Base-by-base conservation (phyloP, 371 early-diverging fungal genomes). In the Rhizopus microsporus region DNA sequence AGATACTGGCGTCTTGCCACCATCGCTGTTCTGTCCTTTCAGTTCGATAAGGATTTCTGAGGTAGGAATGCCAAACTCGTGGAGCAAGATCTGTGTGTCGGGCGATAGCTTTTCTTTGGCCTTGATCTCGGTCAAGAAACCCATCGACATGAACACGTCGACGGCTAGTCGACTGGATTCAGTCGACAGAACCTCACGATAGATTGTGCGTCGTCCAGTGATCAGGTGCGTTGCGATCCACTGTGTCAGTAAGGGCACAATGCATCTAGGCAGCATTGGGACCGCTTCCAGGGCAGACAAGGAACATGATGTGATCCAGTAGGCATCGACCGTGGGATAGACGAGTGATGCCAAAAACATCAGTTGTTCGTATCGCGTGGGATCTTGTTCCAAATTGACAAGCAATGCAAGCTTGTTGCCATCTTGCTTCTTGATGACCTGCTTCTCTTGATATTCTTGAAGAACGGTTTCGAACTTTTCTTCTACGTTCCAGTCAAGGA, bases 151-250 rank as follows among this genome's bases (percentile, higher is more conserved):
- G 32, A 80, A 76, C 15, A 80, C 70, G 39, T 71, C 70, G 0
- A 76, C 68, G 1, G 80, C 80, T 0, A 63, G 74, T 7, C 67
- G 66, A 40, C 76, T 75, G 6, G 76, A 67, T 45, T 79, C 80
- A 0, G 76, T 79, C 0, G 80, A 79, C 0, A 79, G 54, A 0
- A 79, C 80, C 46, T 79, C 80, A 42, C 80, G 74, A 47, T 74
- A 79, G 17, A 74, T 70, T 3, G 80, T 79, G 7, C 80, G 61
- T 30, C 80, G 62, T 30, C 76, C 75, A 0, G 72, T 71, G 33
- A 79, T 74, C 32, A 79, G 47, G 57, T 79, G 80, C 0, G 80
- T 76, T 0, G 80, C 80, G 51, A 79, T 79, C 80, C 80, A 79
- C 51, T 79, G 80, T 0, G 69, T 57, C 1, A 79, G 54, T 17